Base-by-base conservation (phyloP, 2,329 filamentous ascomycete genomes). In the Chaetomiaceae sp. region DNA sequence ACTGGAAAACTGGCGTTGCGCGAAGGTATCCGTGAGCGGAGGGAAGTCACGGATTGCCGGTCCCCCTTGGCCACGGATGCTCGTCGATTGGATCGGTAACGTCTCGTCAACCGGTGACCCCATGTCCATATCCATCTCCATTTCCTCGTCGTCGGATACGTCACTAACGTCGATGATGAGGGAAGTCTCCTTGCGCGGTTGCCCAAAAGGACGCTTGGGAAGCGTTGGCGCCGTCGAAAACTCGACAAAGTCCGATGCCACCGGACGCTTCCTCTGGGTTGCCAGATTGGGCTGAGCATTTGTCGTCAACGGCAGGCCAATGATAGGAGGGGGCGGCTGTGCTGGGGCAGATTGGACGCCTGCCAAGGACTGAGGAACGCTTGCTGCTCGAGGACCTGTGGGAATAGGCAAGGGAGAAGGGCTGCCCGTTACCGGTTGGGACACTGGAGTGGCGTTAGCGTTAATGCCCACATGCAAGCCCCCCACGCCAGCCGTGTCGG, bases 151-250 rank as follows among this genome's bases (percentile, higher is more conserved):
- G 33, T 78, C 76, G 6, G 72, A 75, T 20, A 74, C 79, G 23
- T 95, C 91, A 63, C 89, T 95, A 34, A 95, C 85, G 57, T 95
- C 82, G 58, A 96, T 95, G 34, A 96, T 79, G 46, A 95, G 78
- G 3, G 78, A 78, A 44, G 82, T 75, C 20, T 84, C 75, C 45
- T 77, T 71, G 20, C 75, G 73, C 41, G 73, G 74, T 39, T 83
- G 79, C 12, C 78, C 79, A 60, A 85, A 83, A 4, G 81, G 78
- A 43, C 84, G 81, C 59, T 87, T 87, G 14, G 67, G 60, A 12
- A 70, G 62, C 1, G 67, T 61, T 2, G 64, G 60, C 0, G 63
- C 61, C 13, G 69, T 63, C 0, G 73, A 68, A 17, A 74, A 71
- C n/a, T 81, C 78, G 54, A 87, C 81, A 56, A 87, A 84, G 62